Base-by-base conservation (phyloP, 2,329 filamentous ascomycete species). In the Fusarium buxicola region DNA sequence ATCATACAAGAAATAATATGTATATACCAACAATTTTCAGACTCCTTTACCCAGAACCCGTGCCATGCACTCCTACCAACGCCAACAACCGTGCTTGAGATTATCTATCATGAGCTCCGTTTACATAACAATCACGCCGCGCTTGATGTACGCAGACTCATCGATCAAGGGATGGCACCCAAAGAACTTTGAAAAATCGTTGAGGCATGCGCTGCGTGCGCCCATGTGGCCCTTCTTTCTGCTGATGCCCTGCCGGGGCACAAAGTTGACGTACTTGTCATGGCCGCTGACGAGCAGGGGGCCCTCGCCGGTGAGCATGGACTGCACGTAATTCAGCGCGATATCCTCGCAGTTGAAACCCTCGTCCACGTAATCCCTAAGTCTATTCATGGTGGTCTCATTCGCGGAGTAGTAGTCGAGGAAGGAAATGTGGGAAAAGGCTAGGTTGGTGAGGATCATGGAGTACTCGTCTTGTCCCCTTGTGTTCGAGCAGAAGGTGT, bases 321-420 rank as follows among this genome's bases (percentile, higher is more conserved):
- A 73, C 7, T 71, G 67, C 25, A 78, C 63, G 32, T 72, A 78
- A 65, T 79, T 79, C 47, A 79, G 55, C 16, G 74, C 77, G 56
- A 79, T 72, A 46, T 79, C 76, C 58, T 79, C 77, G 69, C 77
- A 79, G 64, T 79, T 78, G 68, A 76, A 74, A 38, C 73, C 65
- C 15, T 74, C 58, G 21, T 78, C 77, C 12, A 79, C 76, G 51
- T 77, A 76, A 1, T 72, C 63, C 3, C 77, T 74, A 18, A 79
- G 70, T 46, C 67, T 67, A 5, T 60, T 68, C 58, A 73, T 69
- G 35, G 65, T 48, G 2, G 66, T 67, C n/a, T 75, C 73, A n/a
- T 72, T 69, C 4, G 76, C 75, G 2, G 70, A 77, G 65, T 78
- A 78, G 50, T 73, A 77, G 47, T 78, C 77, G 43, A 79, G 65